Evolutionary conservation across 2,329 filamentous ascomycete genomes (phyloP), one percentile per base, ranked within the genome.

Genomic region (Fusarium sp.): DNA sequence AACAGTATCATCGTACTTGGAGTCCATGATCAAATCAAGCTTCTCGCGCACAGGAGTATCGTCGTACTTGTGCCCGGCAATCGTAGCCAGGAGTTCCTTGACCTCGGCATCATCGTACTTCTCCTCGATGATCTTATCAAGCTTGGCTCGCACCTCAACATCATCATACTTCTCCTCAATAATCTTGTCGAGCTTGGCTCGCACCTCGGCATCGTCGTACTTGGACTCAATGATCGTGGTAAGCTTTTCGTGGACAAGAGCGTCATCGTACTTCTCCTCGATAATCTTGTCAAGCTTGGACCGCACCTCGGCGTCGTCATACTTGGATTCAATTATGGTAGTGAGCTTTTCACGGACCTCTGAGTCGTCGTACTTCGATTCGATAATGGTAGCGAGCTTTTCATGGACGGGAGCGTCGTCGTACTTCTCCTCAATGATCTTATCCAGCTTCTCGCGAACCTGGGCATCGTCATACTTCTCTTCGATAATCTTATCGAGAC

Each of bases 361-460:
- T 1, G 72, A 59, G 47, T 78, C 75, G 14, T 77, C 71, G 51
- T 77, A 75, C 43, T 66, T 73, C 20, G 71, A 61, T 33, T 77
- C 73, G 10, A 73, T 74, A 14, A 86, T 75, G 41, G 76, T 77
- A 62, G 83, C 81, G 22, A 89, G 79, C 68, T 89, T 88, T 60
- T 90, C 86, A 7, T 70, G 73, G 15, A 80, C 74, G 33, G 68
- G 67, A 10, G 74, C 56, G 56, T 80, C 78, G 28, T 94, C 89
- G 65, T 92, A 92, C 73, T 88, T 89, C 13, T 67, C 47, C 30
- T 62, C 46, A 17, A 60, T 60, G n/a, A 62, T 62, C 40, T 43
- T 62, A 17, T 62, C 58, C 49, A 62, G 20, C 20, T 62, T 62
- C 40, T 62, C 58, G 11, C 56, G 58, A 41, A 62, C 56, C 47